Evolutionary conservation across 768 basidiomycete species (phyloP).

Genomic region (Mycena vitilis): DNA sequence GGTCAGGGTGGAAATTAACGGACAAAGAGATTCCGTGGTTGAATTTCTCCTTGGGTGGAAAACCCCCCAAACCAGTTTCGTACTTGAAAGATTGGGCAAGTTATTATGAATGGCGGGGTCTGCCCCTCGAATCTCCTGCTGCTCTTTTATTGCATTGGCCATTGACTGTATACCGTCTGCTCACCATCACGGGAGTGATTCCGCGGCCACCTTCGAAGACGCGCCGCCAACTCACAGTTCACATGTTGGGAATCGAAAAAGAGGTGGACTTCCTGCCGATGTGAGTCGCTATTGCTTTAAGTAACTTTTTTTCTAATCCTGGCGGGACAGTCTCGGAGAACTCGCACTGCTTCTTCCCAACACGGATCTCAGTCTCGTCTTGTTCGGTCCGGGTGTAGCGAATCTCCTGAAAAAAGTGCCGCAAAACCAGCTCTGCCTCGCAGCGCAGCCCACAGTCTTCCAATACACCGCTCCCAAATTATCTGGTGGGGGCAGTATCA

Average conservation of each 20-base stretch:
- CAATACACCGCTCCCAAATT: conserved; percentile 51
- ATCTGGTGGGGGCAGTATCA: conserved; percentile 52
- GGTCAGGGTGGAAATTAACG: conserved; percentile 51
- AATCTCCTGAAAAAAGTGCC: conserved; percentile 45
- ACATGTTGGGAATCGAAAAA: conserved; percentile 54
- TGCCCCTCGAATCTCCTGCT: conserved; percentile 55
- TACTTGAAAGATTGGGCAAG: conserved; percentile 53
- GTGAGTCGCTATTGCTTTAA: conserved; percentile 41
- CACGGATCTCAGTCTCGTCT: conserved; percentile 54
- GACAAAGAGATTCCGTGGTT: conserved; percentile 47
- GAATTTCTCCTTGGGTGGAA: conserved; percentile 41
- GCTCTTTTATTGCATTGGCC: conserved; percentile 57
- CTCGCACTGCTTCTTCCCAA: conserved; percentile 57
- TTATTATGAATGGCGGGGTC: conserved; percentile 58
- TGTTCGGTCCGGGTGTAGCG: conserved; percentile 52
- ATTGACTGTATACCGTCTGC: conserved; percentile 52
- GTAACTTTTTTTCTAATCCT: conserved; percentile 8
- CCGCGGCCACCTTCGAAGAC: conserved; percentile 13
- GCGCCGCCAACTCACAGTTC: conserved; percentile 4
- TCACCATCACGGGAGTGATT: conserved; percentile 48
- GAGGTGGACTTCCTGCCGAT: conserved; percentile 54
- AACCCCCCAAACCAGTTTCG: conserved; percentile 41
- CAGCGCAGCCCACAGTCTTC: conserved; percentile 39
- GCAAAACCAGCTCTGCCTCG: conserved; percentile 21
- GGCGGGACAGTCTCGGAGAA: conserved; percentile 53